These are phyloP conservation scores for Clarireedia paspali DNA, from an alignment of 2,329 filamentous ascomycete species.

Conservation along the genomic window DNA sequence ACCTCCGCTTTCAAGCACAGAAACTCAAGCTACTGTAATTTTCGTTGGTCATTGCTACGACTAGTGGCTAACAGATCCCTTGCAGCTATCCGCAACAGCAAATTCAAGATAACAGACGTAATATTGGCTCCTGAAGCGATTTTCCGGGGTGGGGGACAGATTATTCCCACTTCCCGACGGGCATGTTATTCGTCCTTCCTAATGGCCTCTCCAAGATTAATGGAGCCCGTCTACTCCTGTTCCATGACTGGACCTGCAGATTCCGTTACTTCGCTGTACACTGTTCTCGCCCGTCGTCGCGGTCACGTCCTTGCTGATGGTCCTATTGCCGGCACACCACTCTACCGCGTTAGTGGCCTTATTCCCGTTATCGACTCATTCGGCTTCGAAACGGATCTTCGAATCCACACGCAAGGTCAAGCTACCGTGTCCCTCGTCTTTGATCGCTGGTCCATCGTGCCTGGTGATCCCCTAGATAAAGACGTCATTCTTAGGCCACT, in stretches of 20 bases:
- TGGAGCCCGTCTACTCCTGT: conserved; percentile 93
- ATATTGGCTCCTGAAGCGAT: conserved; percentile 83
- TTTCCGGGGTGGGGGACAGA: conserved; percentile 90
- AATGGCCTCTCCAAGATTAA: conserved; percentile 90
- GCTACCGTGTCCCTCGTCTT: conserved; percentile 89
- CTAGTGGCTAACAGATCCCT: conserved; percentile 25
- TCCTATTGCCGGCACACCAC: conserved; percentile 85
- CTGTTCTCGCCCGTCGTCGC: conserved; percentile 76
- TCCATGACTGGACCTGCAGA: conserved; percentile 90
- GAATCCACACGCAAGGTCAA: conserved; percentile 91
- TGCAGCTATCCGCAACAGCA: conserved; percentile 88
- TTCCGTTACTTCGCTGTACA: conserved; percentile 83
- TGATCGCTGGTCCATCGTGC: conserved; percentile 92
- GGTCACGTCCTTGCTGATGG: conserved; percentile 94
- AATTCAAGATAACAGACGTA: conserved; percentile 93
- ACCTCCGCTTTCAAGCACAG: neutral
- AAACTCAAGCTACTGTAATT: neutral
- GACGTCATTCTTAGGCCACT: conserved; percentile 75
- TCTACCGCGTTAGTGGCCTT: conserved; percentile 85
- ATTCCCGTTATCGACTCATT: conserved; percentile 96
- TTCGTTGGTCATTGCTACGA: conserved; percentile 15
- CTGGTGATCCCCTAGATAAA: conserved; percentile 87
- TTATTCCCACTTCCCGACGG: conserved; percentile 88
- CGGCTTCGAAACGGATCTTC: conserved; percentile 93
- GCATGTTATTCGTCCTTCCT: conserved; percentile 95